A percentile compares a stretch with the other conserved stretches of the same genome.
Evolutionary conservation across 148 eudicot species (phyloP).

Genomic region (Nyssa sinensis): DNA sequence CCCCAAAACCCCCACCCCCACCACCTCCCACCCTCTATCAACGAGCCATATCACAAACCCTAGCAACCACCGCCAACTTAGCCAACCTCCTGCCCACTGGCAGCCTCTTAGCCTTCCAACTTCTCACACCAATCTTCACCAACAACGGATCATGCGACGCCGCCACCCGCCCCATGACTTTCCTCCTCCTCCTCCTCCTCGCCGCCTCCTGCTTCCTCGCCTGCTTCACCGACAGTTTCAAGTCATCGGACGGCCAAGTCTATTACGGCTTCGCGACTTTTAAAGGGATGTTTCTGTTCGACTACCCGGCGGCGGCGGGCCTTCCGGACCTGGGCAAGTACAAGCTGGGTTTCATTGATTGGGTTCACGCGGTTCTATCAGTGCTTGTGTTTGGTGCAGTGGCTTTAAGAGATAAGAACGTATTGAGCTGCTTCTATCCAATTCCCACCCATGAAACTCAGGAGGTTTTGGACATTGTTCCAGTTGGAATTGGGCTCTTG

Average conservation of each 20-base stretch:
- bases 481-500: conserved; percentile 29
- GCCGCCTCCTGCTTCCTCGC: conserved; percentile 34
- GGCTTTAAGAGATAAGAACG: conserved; percentile 35
- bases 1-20: conserved; percentile 7
- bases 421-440: conserved; percentile 37
- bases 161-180: conserved; percentile 28
- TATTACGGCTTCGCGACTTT: conserved; percentile 39
- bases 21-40: conserved; percentile 20
- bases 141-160: conserved; percentile 38
- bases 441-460: conserved; percentile 20
- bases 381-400: conserved; percentile 35
- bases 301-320: conserved; percentile 12
- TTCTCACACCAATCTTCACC: conserved; percentile 38
- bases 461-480: conserved; percentile 30
- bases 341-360: conserved; percentile 17
- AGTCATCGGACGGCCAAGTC: conserved; percentile 24
- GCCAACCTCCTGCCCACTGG: conserved; percentile 52
- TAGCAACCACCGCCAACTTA: conserved; percentile 33
- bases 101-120: conserved; percentile 35
- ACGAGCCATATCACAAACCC: conserved; percentile 22
- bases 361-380: conserved; percentile 27
- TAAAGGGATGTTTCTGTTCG: conserved; percentile 34
- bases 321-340: conserved; percentile 23
- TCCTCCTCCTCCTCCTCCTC: conserved; percentile 25
- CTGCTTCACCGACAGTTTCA: conserved; percentile 44